Percentiles rank a stretch among this genome's conserved stretches.
These are phyloP conservation scores for Sphenostylis stenocarpa DNA, from an alignment of 306 rosid species.

Conservation along the genomic window DNA sequence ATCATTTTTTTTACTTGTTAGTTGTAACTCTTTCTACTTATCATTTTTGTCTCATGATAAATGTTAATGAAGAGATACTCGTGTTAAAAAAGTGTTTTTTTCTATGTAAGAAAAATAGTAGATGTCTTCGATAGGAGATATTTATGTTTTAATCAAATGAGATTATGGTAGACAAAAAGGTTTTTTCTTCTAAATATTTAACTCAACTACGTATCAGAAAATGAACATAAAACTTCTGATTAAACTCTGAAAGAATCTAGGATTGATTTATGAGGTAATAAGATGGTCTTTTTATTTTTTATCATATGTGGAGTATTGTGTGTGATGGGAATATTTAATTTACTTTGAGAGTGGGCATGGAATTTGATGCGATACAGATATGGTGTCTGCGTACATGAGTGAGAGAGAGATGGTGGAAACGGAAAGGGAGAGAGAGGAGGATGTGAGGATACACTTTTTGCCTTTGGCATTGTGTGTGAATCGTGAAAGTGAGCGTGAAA, in stretches of 20 bases:
- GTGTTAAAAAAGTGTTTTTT: not conserved
- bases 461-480: conserved; percentile 43
- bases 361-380: conserved; percentile 27
- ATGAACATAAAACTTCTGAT: too few species aligned
- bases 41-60: too few species aligned
- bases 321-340: not conserved
- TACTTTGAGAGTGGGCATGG: conserved; percentile 14
- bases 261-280: too few species aligned
- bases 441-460: conserved; percentile 34
- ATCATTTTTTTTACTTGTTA: not conserved
- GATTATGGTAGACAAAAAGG: too few species aligned
- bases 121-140: too few species aligned
- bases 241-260: too few species aligned
- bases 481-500: conserved; percentile 40
- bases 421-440: conserved; percentile 8
- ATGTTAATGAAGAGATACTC: too few species aligned
- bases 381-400: not conserved
- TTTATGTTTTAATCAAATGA: too few species aligned
- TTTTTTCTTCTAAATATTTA: too few species aligned
- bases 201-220: not conserved
- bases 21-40: not conserved
- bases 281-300: not conserved
- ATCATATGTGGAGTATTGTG: not conserved
- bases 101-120: too few species aligned
- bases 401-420: conserved; percentile 16